Conservation (phyloP, 75 land plant genomes). For the Cupressus sempervirens region DNA sequence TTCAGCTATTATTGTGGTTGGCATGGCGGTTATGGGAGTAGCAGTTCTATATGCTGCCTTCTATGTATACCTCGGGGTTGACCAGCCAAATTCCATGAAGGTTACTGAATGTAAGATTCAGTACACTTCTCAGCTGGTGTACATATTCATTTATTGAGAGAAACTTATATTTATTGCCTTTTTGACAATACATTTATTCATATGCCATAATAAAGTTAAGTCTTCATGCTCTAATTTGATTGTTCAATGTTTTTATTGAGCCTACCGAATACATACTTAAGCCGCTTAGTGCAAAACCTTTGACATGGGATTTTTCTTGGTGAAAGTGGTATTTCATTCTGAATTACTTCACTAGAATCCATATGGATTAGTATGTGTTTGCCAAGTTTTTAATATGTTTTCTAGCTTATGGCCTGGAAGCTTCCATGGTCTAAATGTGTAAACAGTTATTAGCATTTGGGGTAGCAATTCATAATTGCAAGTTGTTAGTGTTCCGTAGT, state of each 20-base stretch:
- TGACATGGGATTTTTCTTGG: not conserved
- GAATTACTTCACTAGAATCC: not conserved
- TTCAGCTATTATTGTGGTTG: slow-evolving; percentile 94
- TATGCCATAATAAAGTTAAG: not conserved
- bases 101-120: slow-evolving; percentile 84
- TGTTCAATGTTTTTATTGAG: not conserved
- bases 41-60: slow-evolving; percentile 85
- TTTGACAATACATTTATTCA: not conserved
- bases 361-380: not conserved
- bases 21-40: slow-evolving; percentile 95
- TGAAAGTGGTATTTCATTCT: not conserved
- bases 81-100: slow-evolving; percentile 72
- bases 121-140: not conserved
- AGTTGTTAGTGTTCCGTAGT: not conserved
- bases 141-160: not conserved
- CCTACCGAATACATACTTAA: not conserved
- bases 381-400: not conserved
- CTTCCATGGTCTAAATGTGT: not conserved
- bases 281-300: not conserved
- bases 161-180: not conserved
- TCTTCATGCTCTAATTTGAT: not conserved
- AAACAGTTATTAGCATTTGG: not conserved
- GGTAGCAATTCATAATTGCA: not conserved
- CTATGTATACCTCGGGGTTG: slow-evolving; percentile 82
- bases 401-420: not conserved